These are phyloP conservation scores for Lactifluus rugatus DNA, from an alignment of 768 basidiomycete species.

Conservation along the genomic window DNA sequence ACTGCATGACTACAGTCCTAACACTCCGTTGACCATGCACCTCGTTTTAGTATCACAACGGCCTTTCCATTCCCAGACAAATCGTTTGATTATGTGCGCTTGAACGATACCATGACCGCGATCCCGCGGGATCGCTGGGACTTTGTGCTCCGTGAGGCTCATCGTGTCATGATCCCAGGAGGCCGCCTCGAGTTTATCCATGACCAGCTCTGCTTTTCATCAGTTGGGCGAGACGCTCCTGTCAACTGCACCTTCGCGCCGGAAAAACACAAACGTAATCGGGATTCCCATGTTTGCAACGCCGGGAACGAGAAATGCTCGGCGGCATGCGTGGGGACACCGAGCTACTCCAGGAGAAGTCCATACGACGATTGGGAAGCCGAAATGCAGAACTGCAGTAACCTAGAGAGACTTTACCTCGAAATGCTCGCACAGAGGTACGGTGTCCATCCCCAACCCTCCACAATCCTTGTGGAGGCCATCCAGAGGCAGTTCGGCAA, in stretches of 20 bases:
- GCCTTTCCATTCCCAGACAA: slow-evolving; percentile 51
- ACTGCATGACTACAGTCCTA: not conserved
- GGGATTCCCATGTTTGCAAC: not conserved
- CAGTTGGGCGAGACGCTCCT: slow-evolving; percentile 27
- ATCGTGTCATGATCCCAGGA: slow-evolving; percentile 48
- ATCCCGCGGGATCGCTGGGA: slow-evolving; percentile 56
- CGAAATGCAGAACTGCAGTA: slow-evolving; percentile 31
- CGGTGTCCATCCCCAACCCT: slow-evolving; percentile 43
- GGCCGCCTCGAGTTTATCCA: slow-evolving; percentile 70
- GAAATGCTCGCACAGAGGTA: slow-evolving; percentile 47
- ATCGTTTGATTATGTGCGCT: slow-evolving; percentile 62
- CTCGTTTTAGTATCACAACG: slow-evolving; percentile 37
- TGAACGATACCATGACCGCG: slow-evolving; percentile 56
- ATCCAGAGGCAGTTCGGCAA: slow-evolving; percentile 45
- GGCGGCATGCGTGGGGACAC: not conserved
- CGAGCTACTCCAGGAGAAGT: not conserved
- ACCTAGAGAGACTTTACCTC: slow-evolving; percentile 49
- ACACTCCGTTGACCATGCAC: slow-evolving; percentile 4
- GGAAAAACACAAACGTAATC: not conserved
- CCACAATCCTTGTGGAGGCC: slow-evolving; percentile 37
- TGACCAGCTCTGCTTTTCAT: slow-evolving; percentile 60
- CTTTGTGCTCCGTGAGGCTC: slow-evolving; percentile 46
- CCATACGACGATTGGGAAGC: slow-evolving; percentile 33
- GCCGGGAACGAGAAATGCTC: not conserved
- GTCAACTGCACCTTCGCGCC: slow-evolving; percentile 6